phyloP scores from a whole-genome alignment of 768 basidiomycete genomes.

The Rubroboletus pulcherrimus region DNA sequence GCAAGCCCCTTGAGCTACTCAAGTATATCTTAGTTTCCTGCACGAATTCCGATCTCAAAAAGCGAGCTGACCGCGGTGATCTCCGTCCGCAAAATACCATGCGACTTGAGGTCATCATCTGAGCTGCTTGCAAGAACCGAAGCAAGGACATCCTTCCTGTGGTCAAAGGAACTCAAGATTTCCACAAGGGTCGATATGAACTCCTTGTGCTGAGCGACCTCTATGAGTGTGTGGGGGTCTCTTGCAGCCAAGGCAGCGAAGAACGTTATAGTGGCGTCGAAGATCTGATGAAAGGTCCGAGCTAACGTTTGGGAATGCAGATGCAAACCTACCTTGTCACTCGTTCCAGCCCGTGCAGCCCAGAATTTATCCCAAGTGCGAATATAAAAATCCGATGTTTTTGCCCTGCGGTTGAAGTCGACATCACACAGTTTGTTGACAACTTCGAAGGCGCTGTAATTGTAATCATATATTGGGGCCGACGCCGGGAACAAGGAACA shows the following conservation, averaged over 20 bases:
- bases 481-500: background rate
- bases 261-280: constrained; percentile 60
- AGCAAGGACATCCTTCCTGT: constrained; percentile 48
- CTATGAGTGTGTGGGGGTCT: constrained; percentile 51
- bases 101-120: constrained; percentile 46
- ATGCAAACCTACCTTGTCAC: constrained; percentile 50
- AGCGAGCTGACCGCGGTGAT: constrained; percentile 43
- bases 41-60: background rate
- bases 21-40: constrained; percentile 5
- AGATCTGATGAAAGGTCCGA: constrained; percentile 39
- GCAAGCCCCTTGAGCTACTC: constrained; percentile 36
- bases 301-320: background rate
- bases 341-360: constrained; percentile 53
- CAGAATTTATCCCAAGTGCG: constrained; percentile 67
- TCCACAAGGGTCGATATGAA: constrained; percentile 43
- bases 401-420: constrained; percentile 78
- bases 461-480: constrained; percentile 25
- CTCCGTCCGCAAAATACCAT: constrained; percentile 58
- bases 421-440: constrained; percentile 66
- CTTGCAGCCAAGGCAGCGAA: constrained; percentile 62
- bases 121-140: constrained; percentile 33
- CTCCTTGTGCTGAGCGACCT: constrained; percentile 42
- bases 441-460: constrained; percentile 67
- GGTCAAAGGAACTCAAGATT: constrained; percentile 34
- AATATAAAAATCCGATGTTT: constrained; percentile 67